Base-by-base conservation (phyloP, 176 grass and related monocot genomes). In the Oropetium thomaeum region DNA sequence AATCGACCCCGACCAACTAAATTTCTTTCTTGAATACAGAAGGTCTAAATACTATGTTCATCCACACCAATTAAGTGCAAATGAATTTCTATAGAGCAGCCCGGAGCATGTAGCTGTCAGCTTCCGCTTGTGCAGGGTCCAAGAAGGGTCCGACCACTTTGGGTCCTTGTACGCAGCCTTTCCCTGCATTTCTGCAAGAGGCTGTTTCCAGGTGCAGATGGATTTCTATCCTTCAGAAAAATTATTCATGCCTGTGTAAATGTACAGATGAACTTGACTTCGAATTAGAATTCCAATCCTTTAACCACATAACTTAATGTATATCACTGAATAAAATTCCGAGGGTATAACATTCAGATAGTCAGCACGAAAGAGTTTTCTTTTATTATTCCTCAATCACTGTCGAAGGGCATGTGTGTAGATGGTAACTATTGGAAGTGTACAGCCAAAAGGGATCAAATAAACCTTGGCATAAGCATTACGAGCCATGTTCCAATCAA, bases 391-490 rank as follows among this genome's bases (percentile, higher is more conserved):
- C 16, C 45, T 48, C 45, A 48, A 48, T 48, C 45, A 48, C 45
- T 4, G 5, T 5, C 45, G 3, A 52, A 52, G 17, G 20, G 48
- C 48, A 52, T 22, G 48, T 5, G 22, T n/a, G 48, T 52, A n/a
- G 48, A 19, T 42, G 42, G 63, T 42, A 29, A 30, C 27, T 33
- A 0, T 20, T 70, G 19, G 44, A 47, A 33, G 1, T 26, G 37
- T 4, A 51, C 30, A 17, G 17, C 8, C n/a, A 28, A 29, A 51
- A 53, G 32, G 19, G 41, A 60, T 44, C 3, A 14, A n/a, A 54
- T 30, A 38, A 54, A 90, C 88, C 92, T 95, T 88, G 5, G 83
- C 92, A n/a, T 85, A 91, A 2, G 57, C 49, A 22, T n/a, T 86
- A 15, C 88, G 92, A 75, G 82, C 63, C 35, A 27, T 0, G 17